Evolutionary conservation across 1,284 basidiomycete genomes (phyloP).

Genomic region (Dichomitus squalens): DNA sequence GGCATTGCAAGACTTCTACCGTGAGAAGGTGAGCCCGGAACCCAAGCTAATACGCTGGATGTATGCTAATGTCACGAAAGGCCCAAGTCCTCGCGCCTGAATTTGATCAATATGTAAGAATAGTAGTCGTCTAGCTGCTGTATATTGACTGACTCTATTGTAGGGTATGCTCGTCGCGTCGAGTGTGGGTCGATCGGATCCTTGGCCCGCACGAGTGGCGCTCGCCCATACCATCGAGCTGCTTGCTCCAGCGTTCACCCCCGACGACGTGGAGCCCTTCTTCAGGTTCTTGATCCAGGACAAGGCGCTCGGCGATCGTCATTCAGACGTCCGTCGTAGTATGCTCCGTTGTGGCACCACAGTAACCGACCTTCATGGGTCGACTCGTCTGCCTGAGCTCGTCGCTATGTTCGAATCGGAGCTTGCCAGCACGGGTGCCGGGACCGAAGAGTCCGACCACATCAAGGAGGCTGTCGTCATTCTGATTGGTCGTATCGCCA

Average conservation of each 20-base stretch:
- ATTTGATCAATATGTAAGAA: constrained; percentile 83
- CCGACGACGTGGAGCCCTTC: constrained; percentile 73
- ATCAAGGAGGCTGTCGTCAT: constrained; percentile 97
- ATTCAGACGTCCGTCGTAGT: constrained; percentile 78
- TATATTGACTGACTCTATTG: neutral
- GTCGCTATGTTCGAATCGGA: constrained; percentile 87
- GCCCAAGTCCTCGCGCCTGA: constrained; percentile 89
- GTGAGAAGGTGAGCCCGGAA: constrained; percentile 64
- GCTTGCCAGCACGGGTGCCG: constrained; percentile 63
- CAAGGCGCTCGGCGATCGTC: constrained; percentile 88
- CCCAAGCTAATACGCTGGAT: neutral
- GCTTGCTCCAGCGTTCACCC: constrained; percentile 70
- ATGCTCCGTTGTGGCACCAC: constrained; percentile 88
- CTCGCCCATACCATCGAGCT: constrained; percentile 73
- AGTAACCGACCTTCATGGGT: constrained; percentile 86
- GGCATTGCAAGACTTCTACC: constrained; percentile 74
- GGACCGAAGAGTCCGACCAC: constrained; percentile 78
- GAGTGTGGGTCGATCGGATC: constrained; percentile 90
- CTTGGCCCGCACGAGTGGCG: constrained; percentile 86
- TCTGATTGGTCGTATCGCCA: constrained; percentile 90
- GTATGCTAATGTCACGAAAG: constrained; percentile 29
- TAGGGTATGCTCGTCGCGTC: constrained; percentile 94
- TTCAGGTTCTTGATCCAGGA: constrained; percentile 88
- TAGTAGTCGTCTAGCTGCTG: neutral
- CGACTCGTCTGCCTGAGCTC: constrained; percentile 71